These are phyloP conservation scores for Neurospora hispaniola DNA, from an alignment of 495 filamentous ascomycete species.

Conservation along the genomic window DNA sequence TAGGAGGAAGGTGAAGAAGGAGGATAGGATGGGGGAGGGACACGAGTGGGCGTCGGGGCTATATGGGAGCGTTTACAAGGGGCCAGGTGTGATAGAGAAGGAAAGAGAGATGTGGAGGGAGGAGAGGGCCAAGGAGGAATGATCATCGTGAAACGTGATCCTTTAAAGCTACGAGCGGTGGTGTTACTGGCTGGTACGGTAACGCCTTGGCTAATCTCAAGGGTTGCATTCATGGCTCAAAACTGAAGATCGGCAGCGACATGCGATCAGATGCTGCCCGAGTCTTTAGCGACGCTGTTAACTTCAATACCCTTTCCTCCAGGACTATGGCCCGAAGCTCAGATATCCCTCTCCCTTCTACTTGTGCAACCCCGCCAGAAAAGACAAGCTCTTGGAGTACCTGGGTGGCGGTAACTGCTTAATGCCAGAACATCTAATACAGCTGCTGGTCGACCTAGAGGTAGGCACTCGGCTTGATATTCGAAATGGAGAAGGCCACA, in stretches of 20 bases:
- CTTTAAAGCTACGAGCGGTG: not conserved
- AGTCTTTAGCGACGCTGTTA: not conserved
- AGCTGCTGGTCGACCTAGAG: not conserved
- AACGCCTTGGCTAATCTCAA: not conserved
- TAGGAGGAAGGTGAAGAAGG: constrained; percentile 18
- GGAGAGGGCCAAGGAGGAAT: constrained; percentile 25
- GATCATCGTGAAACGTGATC: not conserved
- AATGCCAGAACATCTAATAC: not conserved
- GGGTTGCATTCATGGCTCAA: not conserved
- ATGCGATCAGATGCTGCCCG: not conserved
- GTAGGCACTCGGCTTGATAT: not conserved
- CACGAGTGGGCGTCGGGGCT: constrained; percentile 38
- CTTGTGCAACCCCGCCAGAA: too few species aligned
- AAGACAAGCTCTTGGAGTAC: not conserved
- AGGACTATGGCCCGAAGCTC: not conserved
- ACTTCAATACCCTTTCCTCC: too few species aligned
- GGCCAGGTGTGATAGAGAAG: constrained; percentile 35
- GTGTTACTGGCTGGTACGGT: not conserved
- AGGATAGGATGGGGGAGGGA: constrained; percentile 7
- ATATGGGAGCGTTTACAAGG: constrained; percentile 43
- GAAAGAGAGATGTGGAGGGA: constrained; percentile 40
- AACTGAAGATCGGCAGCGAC: not conserved
- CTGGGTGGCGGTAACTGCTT: not conserved
- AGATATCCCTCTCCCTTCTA: not conserved
- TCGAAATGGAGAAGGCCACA: not conserved